Conservation (phyloP, 495 filamentous ascomycete species). For the Thozetella sp. region DNA sequence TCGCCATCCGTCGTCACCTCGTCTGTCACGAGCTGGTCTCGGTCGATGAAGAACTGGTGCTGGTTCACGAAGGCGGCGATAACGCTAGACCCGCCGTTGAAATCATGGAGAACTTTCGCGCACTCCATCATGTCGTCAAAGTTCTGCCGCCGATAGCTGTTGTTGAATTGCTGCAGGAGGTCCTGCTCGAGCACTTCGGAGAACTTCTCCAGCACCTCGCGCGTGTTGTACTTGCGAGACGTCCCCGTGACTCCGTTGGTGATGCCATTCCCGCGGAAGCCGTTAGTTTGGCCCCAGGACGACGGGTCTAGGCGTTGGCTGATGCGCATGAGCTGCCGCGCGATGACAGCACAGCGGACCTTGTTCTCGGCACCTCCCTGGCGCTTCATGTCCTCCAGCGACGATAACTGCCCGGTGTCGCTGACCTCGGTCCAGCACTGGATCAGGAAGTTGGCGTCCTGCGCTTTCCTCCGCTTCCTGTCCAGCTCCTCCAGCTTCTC, state of each 20-base stretch:
- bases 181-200: slow-evolving; percentile 95
- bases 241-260: slow-evolving; percentile 44
- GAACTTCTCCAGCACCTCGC: slow-evolving; percentile 95
- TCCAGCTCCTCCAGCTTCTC: slow-evolving; percentile 92
- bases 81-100: slow-evolving; percentile 92
- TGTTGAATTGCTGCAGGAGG: slow-evolving; percentile 92
- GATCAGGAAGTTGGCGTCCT: slow-evolving; percentile 92
- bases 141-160: slow-evolving; percentile 89
- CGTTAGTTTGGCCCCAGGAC: slow-evolving; percentile 66
- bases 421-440: slow-evolving; percentile 95
- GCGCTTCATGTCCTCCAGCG: slow-evolving; percentile 77
- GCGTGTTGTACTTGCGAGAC: slow-evolving; percentile 62
- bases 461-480: slow-evolving; percentile 81
- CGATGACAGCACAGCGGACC: slow-evolving; percentile 86
- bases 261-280: slow-evolving; percentile 53
- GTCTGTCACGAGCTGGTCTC: slow-evolving; percentile 85
- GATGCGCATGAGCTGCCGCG: slow-evolving; percentile 84
- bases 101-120: slow-evolving; percentile 90
- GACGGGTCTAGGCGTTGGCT: slow-evolving; percentile 79
- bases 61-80: slow-evolving; percentile 97
- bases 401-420: slow-evolving; percentile 77
- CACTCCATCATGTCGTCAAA: slow-evolving; percentile 97
- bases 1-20: slow-evolving; percentile 83
- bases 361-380: slow-evolving; percentile 83
- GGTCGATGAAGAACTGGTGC: slow-evolving; percentile 97